Conservation (phyloP, 495 filamentous ascomycete species). For the Aspergillus steynii region DNA sequence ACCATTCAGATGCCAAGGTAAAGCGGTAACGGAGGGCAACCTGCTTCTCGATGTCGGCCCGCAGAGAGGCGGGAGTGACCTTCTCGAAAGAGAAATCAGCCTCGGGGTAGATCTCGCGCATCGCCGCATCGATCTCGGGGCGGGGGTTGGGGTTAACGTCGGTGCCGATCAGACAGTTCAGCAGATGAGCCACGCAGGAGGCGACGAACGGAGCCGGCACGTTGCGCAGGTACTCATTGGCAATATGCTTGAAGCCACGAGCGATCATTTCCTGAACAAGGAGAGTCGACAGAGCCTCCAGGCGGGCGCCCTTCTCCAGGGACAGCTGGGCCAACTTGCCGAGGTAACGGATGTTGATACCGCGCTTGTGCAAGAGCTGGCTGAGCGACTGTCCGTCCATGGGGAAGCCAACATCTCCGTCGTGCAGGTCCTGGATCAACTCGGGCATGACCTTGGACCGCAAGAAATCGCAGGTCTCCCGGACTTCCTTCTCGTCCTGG, state of each 20-base stretch:
- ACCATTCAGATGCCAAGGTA: constrained; percentile 68
- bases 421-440: constrained; percentile 77
- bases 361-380: constrained; percentile 90
- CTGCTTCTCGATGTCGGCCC: constrained; percentile 69
- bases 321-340: constrained; percentile 75
- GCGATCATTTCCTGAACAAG: constrained; percentile 90
- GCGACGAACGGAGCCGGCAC: constrained; percentile 77
- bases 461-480: constrained; percentile 78
- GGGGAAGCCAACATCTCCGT: constrained; percentile 93
- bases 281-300: constrained; percentile 74
- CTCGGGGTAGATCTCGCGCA: constrained; percentile 75
- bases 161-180: constrained; percentile 90
- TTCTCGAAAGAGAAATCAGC: constrained; percentile 80
- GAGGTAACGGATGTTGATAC: constrained; percentile 95
- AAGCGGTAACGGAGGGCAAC: constrained; percentile 72
- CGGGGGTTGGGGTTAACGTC: constrained; percentile 73
- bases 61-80: constrained; percentile 69
- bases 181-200: constrained; percentile 77
- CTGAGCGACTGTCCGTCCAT: constrained; percentile 95
- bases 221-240: constrained; percentile 73
- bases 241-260: constrained; percentile 90
- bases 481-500: constrained; percentile 86
- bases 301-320: constrained; percentile 64
- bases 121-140: constrained; percentile 71
- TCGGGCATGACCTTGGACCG: constrained; percentile 71